A percentile compares a stretch with the other conserved stretches of the same genome.
These are phyloP conservation scores for Fraxinus baroniana DNA, from an alignment of 305 asterid species.

Conservation along the genomic window DNA sequence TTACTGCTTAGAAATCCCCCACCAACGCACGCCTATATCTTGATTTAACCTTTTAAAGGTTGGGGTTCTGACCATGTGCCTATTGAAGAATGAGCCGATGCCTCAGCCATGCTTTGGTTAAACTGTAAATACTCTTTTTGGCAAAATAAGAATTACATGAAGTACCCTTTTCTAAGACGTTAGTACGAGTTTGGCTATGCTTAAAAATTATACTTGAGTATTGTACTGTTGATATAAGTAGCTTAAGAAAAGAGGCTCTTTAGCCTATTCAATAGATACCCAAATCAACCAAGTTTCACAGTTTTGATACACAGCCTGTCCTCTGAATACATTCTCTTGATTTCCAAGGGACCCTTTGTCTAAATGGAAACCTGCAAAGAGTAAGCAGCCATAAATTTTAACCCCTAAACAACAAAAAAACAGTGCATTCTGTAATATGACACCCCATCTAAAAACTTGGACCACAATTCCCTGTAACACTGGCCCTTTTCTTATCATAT, in stretches of 20 bases:
- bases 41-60: background rate
- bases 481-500: background rate
- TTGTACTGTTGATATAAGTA: background rate
- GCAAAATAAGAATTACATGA: background rate
- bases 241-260: background rate
- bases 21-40: background rate
- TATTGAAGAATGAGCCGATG: background rate
- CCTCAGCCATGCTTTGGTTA: background rate
- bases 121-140: background rate
- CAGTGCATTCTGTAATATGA: background rate
- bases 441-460: background rate
- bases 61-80: background rate
- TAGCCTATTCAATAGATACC: conserved; percentile 10
- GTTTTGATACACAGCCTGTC: background rate
- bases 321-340: background rate
- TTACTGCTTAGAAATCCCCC: background rate
- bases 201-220: background rate
- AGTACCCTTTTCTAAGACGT: background rate
- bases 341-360: background rate
- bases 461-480: background rate
- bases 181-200: background rate
- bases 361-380: background rate
- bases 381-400: background rate
- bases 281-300: conserved; percentile 17
- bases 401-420: background rate